Evolutionary conservation across 192 early-diverging fungal species (phyloP).

Genomic region (Linnemannia zychae): DNA sequence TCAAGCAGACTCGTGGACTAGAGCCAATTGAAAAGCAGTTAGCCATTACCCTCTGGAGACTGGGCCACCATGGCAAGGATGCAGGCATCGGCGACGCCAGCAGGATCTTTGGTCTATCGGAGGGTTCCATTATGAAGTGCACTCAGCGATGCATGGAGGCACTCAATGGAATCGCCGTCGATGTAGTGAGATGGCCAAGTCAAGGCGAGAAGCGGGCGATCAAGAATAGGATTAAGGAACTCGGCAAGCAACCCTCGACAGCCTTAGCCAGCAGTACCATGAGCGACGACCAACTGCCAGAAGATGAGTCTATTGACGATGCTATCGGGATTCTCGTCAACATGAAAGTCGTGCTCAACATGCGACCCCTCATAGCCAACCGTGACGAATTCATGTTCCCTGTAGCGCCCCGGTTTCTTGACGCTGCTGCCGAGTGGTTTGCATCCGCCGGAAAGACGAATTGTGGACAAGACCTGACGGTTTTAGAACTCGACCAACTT

Average conservation of each 20-base stretch:
- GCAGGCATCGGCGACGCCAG: conserved; percentile 37
- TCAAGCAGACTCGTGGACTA: conserved; percentile 33
- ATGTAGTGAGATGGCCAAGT: conserved; percentile 41
- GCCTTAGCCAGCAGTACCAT: neutral
- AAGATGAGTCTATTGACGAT: neutral
- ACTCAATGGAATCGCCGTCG: conserved; percentile 25
- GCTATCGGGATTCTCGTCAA: conserved; percentile 32
- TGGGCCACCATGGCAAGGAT: conserved; percentile 39
- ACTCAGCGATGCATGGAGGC: conserved; percentile 44
- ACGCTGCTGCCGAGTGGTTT: conserved; percentile 1
- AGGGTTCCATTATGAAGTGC: conserved; percentile 47
- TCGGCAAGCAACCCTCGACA: neutral
- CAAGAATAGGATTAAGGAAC: conserved; percentile 21
- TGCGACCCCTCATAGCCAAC: conserved; percentile 21
- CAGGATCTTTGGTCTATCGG: conserved; percentile 43
- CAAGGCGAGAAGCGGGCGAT: conserved; percentile 25
- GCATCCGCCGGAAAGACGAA: neutral
- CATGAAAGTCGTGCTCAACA: conserved; percentile 22
- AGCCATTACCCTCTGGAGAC: conserved; percentile 44
- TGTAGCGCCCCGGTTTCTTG: conserved; percentile 3
- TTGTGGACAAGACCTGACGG: neutral
- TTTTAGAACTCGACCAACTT: neutral
- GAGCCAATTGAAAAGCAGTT: conserved; percentile 38
- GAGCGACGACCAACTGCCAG: neutral
- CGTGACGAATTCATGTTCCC: conserved; percentile 28